Evolutionary conservation across 805 yeast species (phyloP), one percentile per base, ranked within the genome.

Genomic region (Metschnikowia similis): DNA sequence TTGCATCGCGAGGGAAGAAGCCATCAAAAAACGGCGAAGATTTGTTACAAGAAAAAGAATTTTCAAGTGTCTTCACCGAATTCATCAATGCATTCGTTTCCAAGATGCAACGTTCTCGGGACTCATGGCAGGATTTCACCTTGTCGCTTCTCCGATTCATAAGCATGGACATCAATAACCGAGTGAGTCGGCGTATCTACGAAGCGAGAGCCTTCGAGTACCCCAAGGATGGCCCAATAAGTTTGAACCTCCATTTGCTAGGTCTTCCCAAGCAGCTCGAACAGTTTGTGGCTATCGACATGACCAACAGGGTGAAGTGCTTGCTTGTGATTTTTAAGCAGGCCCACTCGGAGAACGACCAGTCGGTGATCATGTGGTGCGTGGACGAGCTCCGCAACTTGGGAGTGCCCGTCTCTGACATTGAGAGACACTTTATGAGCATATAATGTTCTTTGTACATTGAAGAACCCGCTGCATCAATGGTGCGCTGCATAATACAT

Each of bases 301-400:
- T 37, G 30, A 45, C 38, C 27, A 58, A 57, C 45, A 48, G 61
- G 17, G 30, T 61, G 6, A 47, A 48, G 16, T 59, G 66, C 40
- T 48, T 70, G 40, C 49, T 54, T 21, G 47, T 56, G 1, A 62
- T 71, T 2, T 51, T 65, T 11, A 38, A 45, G 8, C 57, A 56
- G 26, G 69, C 75, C 2, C 35, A 63, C 2, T 35, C 38, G 37
- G 64, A 63, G 10, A 50, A 60, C 13, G 70, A 71, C 43, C 6
- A 14, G 4, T 51, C 48, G 2, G 50, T 61, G 8, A 35, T 68
- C 4, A 27, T 47, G 26, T 72, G 76, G 76, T 57, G 60, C 35
- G 59, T 66, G 4, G 55, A 59, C 7, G 74, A 69, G 51, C 56
- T 70, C 49, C 59, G 69, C 45, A 43, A 49, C 9, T 47, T 59